Evolutionary conservation across 306 rosid genomes (phyloP).

Genomic region (Vigna nakashimae): DNA sequence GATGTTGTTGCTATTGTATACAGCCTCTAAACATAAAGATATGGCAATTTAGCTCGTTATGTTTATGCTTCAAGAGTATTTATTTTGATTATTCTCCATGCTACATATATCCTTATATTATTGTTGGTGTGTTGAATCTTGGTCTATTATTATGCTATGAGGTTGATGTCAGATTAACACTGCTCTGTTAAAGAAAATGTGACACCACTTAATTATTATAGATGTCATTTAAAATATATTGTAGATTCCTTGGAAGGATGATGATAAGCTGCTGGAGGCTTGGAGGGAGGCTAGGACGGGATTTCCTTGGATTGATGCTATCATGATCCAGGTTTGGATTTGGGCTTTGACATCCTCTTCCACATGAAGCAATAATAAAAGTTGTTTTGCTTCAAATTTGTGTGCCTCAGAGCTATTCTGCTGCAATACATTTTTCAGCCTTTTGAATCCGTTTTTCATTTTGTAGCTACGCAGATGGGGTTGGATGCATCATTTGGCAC

Average conservation of each 20-base stretch:
- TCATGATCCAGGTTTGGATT: constrained; percentile 82
- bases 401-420: not conserved
- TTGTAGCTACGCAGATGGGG: constrained; percentile 93
- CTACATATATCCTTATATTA: constrained; percentile 4
- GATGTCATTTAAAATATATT: constrained; percentile 24
- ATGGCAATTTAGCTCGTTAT: constrained; percentile 7
- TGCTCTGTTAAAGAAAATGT: constrained; percentile 11
- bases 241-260: constrained; percentile 91
- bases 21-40: constrained; percentile 6
- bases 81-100: not conserved
- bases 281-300: constrained; percentile 96
- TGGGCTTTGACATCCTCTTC: constrained; percentile 42
- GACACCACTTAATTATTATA: not conserved
- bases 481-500: constrained; percentile 98
- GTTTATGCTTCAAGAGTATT: constrained; percentile 26
- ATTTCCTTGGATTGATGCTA: constrained; percentile 98
- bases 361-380: constrained; percentile 27
- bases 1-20: not conserved
- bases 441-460: constrained; percentile 40
- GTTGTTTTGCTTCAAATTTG: constrained; percentile 7
- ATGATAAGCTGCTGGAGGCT: constrained; percentile 73
- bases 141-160: not conserved
- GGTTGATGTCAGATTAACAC: constrained; percentile 24
- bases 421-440: constrained; percentile 17
- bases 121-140: constrained; percentile 2